Percentiles rank a stretch among this genome's conserved stretches.
phyloP scores from a whole-genome alignment of 306 rosid genomes.

The Amphicarpaea edgeworthii region DNA sequence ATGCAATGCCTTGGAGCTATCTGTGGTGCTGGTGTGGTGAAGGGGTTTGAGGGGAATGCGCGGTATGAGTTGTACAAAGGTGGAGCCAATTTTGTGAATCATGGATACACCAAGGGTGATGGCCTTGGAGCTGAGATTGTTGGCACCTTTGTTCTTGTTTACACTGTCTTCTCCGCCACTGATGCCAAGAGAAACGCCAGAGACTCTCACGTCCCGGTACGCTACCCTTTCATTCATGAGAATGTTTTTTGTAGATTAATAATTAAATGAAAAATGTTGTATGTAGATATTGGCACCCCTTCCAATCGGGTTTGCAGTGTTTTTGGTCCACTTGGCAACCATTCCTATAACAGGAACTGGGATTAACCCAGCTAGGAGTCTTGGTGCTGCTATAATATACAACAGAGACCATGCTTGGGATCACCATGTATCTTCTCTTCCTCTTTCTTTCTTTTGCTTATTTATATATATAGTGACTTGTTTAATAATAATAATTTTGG shows the following conservation, averaged over 20 bases:
- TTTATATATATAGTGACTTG: slow-evolving; percentile 33
- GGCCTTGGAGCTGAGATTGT: slow-evolving; percentile 45
- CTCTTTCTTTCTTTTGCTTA: neutral
- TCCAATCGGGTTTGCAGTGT: slow-evolving; percentile 95
- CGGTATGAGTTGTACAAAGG: slow-evolving; percentile 60
- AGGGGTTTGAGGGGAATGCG: slow-evolving; percentile 54
- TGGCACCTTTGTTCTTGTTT: too few relatives aligned
- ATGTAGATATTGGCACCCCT: slow-evolving; percentile 95
- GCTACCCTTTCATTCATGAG: too few relatives aligned
- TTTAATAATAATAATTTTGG: neutral
- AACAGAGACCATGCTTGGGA: slow-evolving; percentile 81
- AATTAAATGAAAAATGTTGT: too few relatives aligned
- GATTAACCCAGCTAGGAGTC: slow-evolving; percentile 94
- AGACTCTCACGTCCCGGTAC: too few relatives aligned
- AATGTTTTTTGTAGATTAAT: too few relatives aligned
- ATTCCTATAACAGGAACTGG: slow-evolving; percentile 95
- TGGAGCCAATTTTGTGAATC: slow-evolving; percentile 73
- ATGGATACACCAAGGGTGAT: slow-evolving; percentile 88
- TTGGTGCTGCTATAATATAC: slow-evolving; percentile 91
- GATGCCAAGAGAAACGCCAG: too few relatives aligned
- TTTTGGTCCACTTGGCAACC: slow-evolving; percentile 96
- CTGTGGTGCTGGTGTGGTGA: slow-evolving; percentile 93
- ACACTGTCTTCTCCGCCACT: too few relatives aligned
- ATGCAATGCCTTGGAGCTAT: slow-evolving; percentile 96
- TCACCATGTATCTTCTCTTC: slow-evolving; percentile 60